A percentile compares a stretch with the other conserved stretches of the same genome.
These are phyloP conservation scores for Myxozyma neotropica DNA, from an alignment of 805 yeast species.

Conservation along the genomic window DNA sequence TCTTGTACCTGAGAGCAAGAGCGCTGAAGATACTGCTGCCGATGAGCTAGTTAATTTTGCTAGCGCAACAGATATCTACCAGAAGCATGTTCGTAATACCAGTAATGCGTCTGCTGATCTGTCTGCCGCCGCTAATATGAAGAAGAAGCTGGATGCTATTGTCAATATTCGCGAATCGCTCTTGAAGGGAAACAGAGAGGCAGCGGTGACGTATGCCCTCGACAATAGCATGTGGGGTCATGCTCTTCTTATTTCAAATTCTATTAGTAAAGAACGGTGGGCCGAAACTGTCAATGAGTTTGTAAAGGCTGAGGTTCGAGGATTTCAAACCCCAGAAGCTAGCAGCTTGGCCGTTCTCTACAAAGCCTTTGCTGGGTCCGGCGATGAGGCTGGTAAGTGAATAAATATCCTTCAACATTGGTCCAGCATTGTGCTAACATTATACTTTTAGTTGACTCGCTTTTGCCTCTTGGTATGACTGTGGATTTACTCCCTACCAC, in stretches of 20 bases:
- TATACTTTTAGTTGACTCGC: constrained; percentile 21
- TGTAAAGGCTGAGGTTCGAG: constrained; percentile 51
- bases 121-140: not conserved
- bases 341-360: constrained; percentile 57
- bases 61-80: constrained; percentile 38
- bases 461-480: constrained; percentile 23
- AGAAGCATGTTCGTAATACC: constrained; percentile 20
- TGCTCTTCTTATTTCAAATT: constrained; percentile 69
- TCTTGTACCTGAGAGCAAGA: constrained; percentile 34
- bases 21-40: constrained; percentile 13
- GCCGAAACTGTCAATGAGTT: constrained; percentile 60
- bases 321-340: constrained; percentile 43
- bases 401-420: too few species aligned
- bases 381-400: constrained; percentile 55
- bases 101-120: constrained; percentile 8
- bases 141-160: constrained; percentile 34
- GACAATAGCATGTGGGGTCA: constrained; percentile 72
- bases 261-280: constrained; percentile 66
- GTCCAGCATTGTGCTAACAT: not conserved
- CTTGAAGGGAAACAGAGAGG: constrained; percentile 64
- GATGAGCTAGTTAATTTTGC: constrained; percentile 31
- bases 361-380: constrained; percentile 66
- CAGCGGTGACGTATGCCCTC: constrained; percentile 66
- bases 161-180: constrained; percentile 45
- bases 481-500: constrained; percentile 14